phyloP scores from a whole-genome alignment of 1,139 yeast genomes.

The Ogataea hybrid region DNA sequence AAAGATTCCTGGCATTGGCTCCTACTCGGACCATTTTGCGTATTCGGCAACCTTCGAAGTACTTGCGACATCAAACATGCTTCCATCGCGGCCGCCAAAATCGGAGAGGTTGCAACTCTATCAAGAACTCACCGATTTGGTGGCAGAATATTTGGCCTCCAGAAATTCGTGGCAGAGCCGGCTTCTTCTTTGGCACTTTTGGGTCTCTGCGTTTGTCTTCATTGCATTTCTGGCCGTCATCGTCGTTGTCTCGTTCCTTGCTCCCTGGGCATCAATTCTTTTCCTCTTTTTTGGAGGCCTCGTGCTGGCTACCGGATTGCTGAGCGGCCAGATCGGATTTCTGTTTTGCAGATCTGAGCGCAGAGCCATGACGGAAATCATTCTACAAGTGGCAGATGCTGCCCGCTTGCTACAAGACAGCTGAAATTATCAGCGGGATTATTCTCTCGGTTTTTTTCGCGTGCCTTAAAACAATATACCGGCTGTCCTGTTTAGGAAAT shows the following conservation, averaged over 20 bases:
- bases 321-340: conserved; percentile 77
- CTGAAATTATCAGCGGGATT: neutral
- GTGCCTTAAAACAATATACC: conserved; percentile 2
- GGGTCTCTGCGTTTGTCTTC: conserved; percentile 49
- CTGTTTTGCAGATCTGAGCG: conserved; percentile 77
- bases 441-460: neutral
- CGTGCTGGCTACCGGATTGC: conserved; percentile 61
- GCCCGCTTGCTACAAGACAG: neutral
- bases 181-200: conserved; percentile 68
- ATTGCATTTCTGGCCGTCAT: conserved; percentile 55
- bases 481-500: conserved; percentile 4
- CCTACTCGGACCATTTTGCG: conserved; percentile 94
- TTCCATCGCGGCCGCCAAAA: neutral
- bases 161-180: conserved; percentile 58
- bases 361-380: conserved; percentile 73
- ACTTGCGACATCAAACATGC: conserved; percentile 14
- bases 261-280: conserved; percentile 60
- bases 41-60: conserved; percentile 56
- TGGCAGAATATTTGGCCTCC: conserved; percentile 49
- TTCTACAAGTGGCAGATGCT: conserved; percentile 55
- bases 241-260: conserved; percentile 54
- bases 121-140: conserved; percentile 53
- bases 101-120: conserved; percentile 41
- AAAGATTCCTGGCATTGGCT: conserved; percentile 55
- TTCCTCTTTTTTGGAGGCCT: conserved; percentile 52